Evolutionary conservation across 768 basidiomycete genomes (phyloP).

Genomic region (Pholiota microspora): DNA sequence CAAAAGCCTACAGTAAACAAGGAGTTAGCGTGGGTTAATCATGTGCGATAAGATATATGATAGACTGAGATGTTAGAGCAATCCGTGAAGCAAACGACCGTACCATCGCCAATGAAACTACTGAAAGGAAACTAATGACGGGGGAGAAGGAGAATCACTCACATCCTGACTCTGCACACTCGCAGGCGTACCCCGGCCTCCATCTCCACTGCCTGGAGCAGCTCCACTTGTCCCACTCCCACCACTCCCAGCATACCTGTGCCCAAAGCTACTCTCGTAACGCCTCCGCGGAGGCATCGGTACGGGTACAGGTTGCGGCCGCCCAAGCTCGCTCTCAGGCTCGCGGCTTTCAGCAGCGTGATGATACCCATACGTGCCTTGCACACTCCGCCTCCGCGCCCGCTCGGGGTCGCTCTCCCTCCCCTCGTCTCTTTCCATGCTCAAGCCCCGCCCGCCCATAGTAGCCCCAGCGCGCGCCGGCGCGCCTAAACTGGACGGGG

Average conservation of each 20-base stretch:
- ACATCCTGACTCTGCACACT: slow-evolving; percentile 17
- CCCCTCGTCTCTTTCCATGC: not conserved
- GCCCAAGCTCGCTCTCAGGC: slow-evolving; percentile 2
- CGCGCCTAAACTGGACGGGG: slow-evolving; percentile 29
- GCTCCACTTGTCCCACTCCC: slow-evolving; percentile 28
- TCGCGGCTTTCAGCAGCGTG: slow-evolving; percentile 10
- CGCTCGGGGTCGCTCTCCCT: slow-evolving; percentile 14
- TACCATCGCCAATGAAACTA: not conserved
- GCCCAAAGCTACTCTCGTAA: slow-evolving; percentile 78
- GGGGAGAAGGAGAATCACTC: slow-evolving; percentile 16
- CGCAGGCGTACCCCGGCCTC: slow-evolving; percentile 3
- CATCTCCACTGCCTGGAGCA: slow-evolving; percentile 13
- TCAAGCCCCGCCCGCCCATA: slow-evolving; percentile 13
- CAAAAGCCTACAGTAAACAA: not conserved
- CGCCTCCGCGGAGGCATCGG: slow-evolving; percentile 46
- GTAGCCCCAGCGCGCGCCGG: slow-evolving; percentile 18
- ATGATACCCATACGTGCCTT: slow-evolving; percentile 13
- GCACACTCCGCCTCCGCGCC: slow-evolving; percentile 16
- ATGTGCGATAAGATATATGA: not conserved
- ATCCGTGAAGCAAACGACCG: not conserved
- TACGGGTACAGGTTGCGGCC: slow-evolving; percentile 15
- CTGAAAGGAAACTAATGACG: not conserved
- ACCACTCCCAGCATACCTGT: slow-evolving; percentile 49
- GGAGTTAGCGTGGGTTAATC: not conserved
- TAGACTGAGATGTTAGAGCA: no score